Evolutionary conservation across 257 asterid species (phyloP), one percentile per base, ranked within the genome.

Genomic region (Solanum gandarillasii): DNA sequence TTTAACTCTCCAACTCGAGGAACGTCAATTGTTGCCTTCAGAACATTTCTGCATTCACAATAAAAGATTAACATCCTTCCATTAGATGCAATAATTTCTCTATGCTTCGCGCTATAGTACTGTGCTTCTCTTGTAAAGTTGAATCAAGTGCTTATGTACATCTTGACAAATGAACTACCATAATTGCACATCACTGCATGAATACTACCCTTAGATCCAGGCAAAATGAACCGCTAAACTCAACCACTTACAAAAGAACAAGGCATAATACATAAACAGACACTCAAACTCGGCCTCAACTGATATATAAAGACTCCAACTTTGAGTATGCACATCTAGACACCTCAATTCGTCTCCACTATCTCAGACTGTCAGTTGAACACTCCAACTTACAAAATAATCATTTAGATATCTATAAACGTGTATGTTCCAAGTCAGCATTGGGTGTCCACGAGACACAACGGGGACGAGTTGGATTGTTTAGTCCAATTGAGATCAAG

Each of bases 1-100:
- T 96, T 93, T 87, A 97, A 71, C 62, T 97, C 99, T 18, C 99
- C 99, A 0, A 88, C 92, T 85, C 90, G 84, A 67, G 99, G 99
- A 27, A 96, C 98, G 89, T 95, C 99, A 73, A 97, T 95, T 81
- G 98, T 96, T 89, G 99, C 99, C 91, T 96, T 96, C 32, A 97
- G 88, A 31, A 97, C 98, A 89, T 95, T 97, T 94, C 99, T 97
- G 94, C 94, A 93, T 25, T 43, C 31, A 27, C 71, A 43, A 48
- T 46, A 58, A 9, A 41, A 31, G 39, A 81, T 31, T 6, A 87
- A 39, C 12, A 39, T 76, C 60, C 60, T 34, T 21, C 4, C 58
- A 38, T 75, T 23, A 38, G 7, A 38, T 39, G 60, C 60, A 76
- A 76, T 12, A 12, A 0, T 76, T 6, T 39, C 34, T 23, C 3